Conservation (phyloP, 805 yeast species). For the Wickerhamomyces ciferrii region DNA sequence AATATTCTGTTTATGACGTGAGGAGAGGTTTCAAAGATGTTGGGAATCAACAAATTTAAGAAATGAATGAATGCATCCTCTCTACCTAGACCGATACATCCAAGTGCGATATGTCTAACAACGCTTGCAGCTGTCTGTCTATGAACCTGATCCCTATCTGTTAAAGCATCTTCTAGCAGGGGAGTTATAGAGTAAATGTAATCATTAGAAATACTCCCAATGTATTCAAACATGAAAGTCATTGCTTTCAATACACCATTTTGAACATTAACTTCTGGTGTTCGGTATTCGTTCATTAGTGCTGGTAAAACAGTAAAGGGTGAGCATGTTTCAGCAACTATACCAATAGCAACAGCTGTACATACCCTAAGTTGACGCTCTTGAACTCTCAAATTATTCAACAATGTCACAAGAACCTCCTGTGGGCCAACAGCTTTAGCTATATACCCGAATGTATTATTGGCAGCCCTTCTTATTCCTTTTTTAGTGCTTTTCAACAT, state of each 20-base stretch:
- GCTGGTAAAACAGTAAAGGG: constrained; percentile 95
- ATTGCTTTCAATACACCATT: constrained; percentile 91
- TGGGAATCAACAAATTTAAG: constrained; percentile 79
- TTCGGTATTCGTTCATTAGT: constrained; percentile 89
- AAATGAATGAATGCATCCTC: constrained; percentile 84
- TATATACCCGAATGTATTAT: constrained; percentile 84
- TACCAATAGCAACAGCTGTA: constrained; percentile 96
- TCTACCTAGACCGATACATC: constrained; percentile 67
- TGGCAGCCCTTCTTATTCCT: constrained; percentile 77
- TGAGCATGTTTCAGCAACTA: constrained; percentile 88
- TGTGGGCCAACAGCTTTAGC: constrained; percentile 95
- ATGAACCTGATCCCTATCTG: constrained; percentile 87
- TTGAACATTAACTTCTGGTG: constrained; percentile 89
- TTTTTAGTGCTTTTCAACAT: constrained; percentile 79
- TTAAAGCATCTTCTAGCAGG: constrained; percentile 80
- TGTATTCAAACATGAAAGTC: constrained; percentile 88
- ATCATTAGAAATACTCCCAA: constrained; percentile 74
- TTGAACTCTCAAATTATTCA: constrained; percentile 84
- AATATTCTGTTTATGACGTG: constrained; percentile 83
- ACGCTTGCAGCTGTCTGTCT: constrained; percentile 94
- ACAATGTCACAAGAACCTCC: constrained; percentile 78
- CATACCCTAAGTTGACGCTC: constrained; percentile 96
- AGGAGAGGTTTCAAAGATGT: constrained; percentile 90
- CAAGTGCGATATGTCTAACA: constrained; percentile 73
- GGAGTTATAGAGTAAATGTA: constrained; percentile 80